Base-by-base conservation (phyloP, 2,329 filamentous ascomycete genomes). In the Myriosclerotinia scirpicola region DNA sequence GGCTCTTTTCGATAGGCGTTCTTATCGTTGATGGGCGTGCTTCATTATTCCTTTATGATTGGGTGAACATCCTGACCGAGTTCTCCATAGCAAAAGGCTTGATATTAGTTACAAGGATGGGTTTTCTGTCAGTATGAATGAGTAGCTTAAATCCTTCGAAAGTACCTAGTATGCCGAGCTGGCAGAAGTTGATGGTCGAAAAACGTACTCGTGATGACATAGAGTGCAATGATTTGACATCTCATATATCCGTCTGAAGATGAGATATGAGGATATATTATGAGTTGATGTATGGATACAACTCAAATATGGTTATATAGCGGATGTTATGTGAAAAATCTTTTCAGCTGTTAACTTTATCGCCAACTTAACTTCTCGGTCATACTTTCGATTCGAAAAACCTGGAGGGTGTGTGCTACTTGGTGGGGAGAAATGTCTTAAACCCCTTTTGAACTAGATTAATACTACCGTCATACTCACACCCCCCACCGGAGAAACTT, bases 11-110 rank as follows among this genome's bases (percentile, higher is more conserved):
- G 56, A 60, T 60, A 50, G 44, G 30, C 44, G 22, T 38, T n/a
- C 44, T 60, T 40, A 60, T 60, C 58, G n/a, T 26, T 9, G 44
- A 60, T 38, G 30, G n/a, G 58, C 58, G 58, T 60, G 58, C 58
- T 50, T 50, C 58, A 60, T 60, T 30, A 22, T 5, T 6, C 8
- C 9, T 38, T 12, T 48, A 38, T 50, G 58, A 60, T 60, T 60
- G 58, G 58, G 26, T 50, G 1, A 8, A 17, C 12, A 5, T 8
- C 44, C 44, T 60, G 58, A 60, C 20, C 5, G 30, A 20, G 42
- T 48, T 34, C 58, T 38, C 44, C 30, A 50, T 5, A 11, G 44
- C 20, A 36, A 34, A 48, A 59, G 48, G 56, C 56, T 60, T 50
- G 44, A 60, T 36, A 14, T 40, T 3, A 2, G 12, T 26, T 26